A percentile compares a stretch with the other conserved stretches of the same genome.
phyloP scores from a whole-genome alignment of 441 rosid species.

The Raphanus hybrid region DNA sequence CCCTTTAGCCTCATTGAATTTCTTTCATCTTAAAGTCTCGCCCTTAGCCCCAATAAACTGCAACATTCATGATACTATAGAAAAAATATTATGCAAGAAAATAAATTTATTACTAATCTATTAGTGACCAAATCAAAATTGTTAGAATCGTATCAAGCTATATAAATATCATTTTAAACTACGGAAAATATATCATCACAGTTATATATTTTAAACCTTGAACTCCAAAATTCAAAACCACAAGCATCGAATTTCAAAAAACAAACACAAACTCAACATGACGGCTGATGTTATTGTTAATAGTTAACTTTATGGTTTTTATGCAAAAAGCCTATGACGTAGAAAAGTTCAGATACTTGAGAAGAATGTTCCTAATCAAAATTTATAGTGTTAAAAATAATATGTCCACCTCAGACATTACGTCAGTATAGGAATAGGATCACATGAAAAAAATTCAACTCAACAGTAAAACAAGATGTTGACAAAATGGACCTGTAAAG shows the following conservation, averaged over 20 bases:
- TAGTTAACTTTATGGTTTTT: background rate
- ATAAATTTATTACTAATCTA: background rate
- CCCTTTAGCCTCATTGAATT: background rate
- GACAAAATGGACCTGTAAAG: slow-evolving; percentile 31
- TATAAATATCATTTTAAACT: background rate
- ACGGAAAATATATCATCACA: background rate
- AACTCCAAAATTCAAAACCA: background rate
- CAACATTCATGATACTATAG: too few species aligned
- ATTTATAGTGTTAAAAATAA: background rate
- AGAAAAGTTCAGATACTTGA: background rate
- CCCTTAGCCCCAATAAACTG: too few species aligned
- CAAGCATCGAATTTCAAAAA: background rate
- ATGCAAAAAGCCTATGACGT: background rate
- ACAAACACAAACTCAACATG: slow-evolving; percentile 21
- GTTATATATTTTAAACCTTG: background rate
- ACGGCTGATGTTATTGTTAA: slow-evolving; percentile 8
- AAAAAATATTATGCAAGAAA: background rate
- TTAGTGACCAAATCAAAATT: background rate
- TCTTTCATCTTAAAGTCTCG: too few species aligned
- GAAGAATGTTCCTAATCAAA: slow-evolving; percentile 8
- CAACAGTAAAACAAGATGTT: slow-evolving; percentile 25
- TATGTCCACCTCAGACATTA: background rate
- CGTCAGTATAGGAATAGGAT: slow-evolving; percentile 7
- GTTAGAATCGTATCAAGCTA: background rate
- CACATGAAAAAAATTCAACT: slow-evolving; percentile 7